Evolutionary conservation across 208 protist species (phyloP).

Genomic region (Naegleria lovaniensis): DNA sequence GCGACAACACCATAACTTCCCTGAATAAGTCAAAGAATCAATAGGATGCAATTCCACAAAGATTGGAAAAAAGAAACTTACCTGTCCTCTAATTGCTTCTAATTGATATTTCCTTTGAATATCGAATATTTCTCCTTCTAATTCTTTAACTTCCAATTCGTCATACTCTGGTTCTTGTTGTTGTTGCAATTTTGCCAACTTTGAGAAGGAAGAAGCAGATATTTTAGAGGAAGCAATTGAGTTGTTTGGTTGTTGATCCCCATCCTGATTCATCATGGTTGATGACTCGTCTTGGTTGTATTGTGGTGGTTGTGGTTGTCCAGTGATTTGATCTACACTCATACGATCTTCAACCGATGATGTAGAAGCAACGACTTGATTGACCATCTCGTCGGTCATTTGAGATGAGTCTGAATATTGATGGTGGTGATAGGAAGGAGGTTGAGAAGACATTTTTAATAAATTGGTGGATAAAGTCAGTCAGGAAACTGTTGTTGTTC

Average conservation of each 20-base stretch:
- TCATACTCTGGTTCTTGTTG: conserved; percentile 10
- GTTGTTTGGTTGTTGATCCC: neutral
- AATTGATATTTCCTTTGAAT: conserved; percentile 8
- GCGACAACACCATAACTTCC: conserved; percentile 82
- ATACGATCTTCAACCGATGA: neutral
- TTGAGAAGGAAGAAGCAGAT: neutral
- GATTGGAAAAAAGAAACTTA: neutral
- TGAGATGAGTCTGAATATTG: neutral
- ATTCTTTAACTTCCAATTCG: neutral
- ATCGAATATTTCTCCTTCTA: conserved; percentile 1
- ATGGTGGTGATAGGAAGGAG: too few species aligned
- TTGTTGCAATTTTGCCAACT: neutral
- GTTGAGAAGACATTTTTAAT: conserved; percentile 15
- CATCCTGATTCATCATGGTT: too few species aligned
- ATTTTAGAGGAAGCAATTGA: neutral
- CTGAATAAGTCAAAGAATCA: neutral
- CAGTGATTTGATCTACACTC: neutral
- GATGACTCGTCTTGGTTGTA: neutral
- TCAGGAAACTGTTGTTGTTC: too few species aligned
- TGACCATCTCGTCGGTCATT: neutral
- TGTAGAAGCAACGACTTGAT: neutral
- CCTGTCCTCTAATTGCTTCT: neutral
- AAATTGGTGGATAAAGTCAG: neutral
- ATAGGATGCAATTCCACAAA: too few species aligned
- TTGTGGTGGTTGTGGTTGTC: neutral